Evolutionary conservation across 2,329 filamentous ascomycete genomes (phyloP).

Genomic region (Metarhizium brunneum): DNA sequence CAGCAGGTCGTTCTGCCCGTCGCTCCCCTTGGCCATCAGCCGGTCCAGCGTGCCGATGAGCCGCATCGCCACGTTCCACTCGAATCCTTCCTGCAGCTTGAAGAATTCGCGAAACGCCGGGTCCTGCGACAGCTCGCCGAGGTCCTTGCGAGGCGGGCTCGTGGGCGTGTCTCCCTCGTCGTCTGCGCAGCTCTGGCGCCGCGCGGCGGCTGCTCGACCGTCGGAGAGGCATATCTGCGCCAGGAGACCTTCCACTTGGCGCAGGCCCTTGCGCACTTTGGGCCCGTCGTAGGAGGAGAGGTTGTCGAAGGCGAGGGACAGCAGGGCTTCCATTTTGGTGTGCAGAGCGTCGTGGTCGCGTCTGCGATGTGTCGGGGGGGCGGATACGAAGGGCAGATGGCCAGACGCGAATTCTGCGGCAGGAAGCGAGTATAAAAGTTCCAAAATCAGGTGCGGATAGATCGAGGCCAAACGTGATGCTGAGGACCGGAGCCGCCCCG

Average conservation of each 20-base stretch:
- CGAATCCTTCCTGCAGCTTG: slow-evolving; percentile 91
- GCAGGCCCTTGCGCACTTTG: slow-evolving; percentile 88
- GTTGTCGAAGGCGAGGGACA: slow-evolving; percentile 93
- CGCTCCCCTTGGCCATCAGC: slow-evolving; percentile 71
- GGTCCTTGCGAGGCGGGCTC: slow-evolving; percentile 45
- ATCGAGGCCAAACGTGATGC: neutral
- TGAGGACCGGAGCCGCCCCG: neutral
- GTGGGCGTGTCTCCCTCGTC: slow-evolving; percentile 7
- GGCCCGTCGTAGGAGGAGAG: slow-evolving; percentile 82
- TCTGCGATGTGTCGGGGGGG: neutral
- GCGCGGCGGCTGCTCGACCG: neutral
- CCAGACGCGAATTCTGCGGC: neutral
- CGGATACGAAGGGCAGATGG: neutral
- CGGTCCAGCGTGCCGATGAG: slow-evolving; percentile 80
- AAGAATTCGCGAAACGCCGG: slow-evolving; percentile 94
- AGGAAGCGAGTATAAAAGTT: neutral
- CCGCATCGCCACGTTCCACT: slow-evolving; percentile 91
- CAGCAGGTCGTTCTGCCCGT: slow-evolving; percentile 77
- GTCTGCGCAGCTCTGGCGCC: neutral
- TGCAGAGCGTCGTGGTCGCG: neutral
- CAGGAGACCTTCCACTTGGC: slow-evolving; percentile 87
- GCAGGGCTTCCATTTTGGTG: slow-evolving; percentile 71
- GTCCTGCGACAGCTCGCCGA: slow-evolving; percentile 66
- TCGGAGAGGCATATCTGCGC: slow-evolving; percentile 84
- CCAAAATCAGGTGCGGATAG: neutral